A percentile compares a stretch with the other conserved stretches of the same genome.
Conservation (phyloP, 164 flowering plant genomes). For the Piper longum region DNA sequence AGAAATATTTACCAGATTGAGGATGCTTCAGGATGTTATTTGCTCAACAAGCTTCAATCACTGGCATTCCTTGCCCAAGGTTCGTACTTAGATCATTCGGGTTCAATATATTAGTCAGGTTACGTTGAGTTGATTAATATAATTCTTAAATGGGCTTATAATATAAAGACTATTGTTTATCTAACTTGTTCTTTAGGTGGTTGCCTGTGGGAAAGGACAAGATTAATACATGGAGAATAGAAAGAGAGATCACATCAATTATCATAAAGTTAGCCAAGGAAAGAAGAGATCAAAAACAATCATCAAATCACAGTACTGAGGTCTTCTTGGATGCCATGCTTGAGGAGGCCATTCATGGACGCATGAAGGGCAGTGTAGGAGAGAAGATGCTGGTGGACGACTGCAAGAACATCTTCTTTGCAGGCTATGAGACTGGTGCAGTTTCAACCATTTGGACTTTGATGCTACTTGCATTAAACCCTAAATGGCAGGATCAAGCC, state of each 20-base stretch:
- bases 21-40: slow-evolving; percentile 15
- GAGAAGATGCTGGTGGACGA: slow-evolving; percentile 37
- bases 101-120: too few species aligned
- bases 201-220: background rate
- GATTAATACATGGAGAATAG: slow-evolving; percentile 36
- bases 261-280: slow-evolving; percentile 31
- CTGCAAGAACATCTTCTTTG: slow-evolving; percentile 52
- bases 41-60: slow-evolving; percentile 10
- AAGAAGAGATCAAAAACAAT: slow-evolving; percentile 7
- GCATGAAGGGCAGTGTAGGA: background rate
- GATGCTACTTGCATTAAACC: slow-evolving; percentile 18
- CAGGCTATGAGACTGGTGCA: slow-evolving; percentile 34
- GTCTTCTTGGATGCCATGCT: slow-evolving; percentile 48
- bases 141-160: too few species aligned
- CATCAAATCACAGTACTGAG: slow-evolving; percentile 2
- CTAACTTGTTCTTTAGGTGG: too few species aligned
- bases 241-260: slow-evolving; percentile 46
- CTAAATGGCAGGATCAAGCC: slow-evolving; percentile 20
- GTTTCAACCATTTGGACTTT: slow-evolving; percentile 17
- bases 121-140: too few species aligned
- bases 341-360: slow-evolving; percentile 5
- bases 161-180: too few species aligned
- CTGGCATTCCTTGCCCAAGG: slow-evolving; percentile 26
- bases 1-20: slow-evolving; percentile 15
- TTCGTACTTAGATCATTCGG: background rate